These are phyloP conservation scores for Hemerocallis citrina DNA, from an alignment of 106 monocot species.

Conservation along the genomic window DNA sequence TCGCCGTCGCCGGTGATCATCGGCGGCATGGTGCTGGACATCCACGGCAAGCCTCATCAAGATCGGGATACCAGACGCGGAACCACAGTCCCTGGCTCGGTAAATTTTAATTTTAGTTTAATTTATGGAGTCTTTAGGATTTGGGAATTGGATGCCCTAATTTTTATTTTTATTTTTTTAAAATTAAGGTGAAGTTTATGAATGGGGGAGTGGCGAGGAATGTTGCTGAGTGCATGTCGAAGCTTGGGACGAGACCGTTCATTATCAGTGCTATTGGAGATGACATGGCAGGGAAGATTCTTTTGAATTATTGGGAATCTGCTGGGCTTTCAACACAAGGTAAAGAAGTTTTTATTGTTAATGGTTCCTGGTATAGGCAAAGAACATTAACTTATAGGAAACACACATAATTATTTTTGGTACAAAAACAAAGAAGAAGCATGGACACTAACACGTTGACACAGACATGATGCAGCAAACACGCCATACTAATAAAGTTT, in stretches of 20 bases:
- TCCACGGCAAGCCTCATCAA: slow-evolving; percentile 50
- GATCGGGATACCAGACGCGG: slow-evolving; percentile 23
- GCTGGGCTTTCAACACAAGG: slow-evolving; percentile 65
- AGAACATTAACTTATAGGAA: no score
- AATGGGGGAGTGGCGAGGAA: slow-evolving; percentile 87
- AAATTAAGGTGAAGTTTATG: slow-evolving; percentile 50
- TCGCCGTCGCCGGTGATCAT: slow-evolving; percentile 43
- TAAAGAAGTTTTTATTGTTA: no score
- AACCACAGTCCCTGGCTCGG: slow-evolving; percentile 69
- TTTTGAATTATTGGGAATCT: slow-evolving; percentile 65
- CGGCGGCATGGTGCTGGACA: slow-evolving; percentile 84
- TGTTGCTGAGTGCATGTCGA: slow-evolving; percentile 84
- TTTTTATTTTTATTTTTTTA: neutral
- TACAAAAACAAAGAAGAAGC: no score
- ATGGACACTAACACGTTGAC: no score
- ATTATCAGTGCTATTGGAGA: slow-evolving; percentile 70
- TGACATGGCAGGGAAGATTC: slow-evolving; percentile 68
- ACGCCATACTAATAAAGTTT: no score
- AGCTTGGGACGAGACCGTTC: slow-evolving; percentile 66
- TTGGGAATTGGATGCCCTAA: neutral
- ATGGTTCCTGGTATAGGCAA: no score
- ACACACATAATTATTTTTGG: no score
- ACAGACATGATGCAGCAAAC: no score
- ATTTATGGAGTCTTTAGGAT: neutral
- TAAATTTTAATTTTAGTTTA: slow-evolving; percentile 8